These are phyloP conservation scores for Vaucheria bursata DNA, from an alignment of 352 stramenopile species.

Conservation along the genomic window DNA sequence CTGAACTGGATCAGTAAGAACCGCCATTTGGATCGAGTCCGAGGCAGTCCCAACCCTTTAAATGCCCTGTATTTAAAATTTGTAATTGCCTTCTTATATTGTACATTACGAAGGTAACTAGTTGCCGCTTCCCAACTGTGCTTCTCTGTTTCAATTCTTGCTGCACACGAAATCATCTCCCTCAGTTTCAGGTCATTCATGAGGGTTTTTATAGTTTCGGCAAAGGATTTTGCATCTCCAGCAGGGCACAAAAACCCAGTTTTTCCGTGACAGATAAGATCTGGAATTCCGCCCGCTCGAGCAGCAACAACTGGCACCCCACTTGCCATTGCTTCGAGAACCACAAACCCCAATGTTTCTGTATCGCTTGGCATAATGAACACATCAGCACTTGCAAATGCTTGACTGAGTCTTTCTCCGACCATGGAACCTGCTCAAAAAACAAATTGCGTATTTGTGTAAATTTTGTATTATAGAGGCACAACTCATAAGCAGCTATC, in stretches of 20 bases:
- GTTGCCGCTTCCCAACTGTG: slow-evolving; percentile 52
- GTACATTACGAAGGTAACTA: slow-evolving; percentile 49
- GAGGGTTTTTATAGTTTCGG: slow-evolving; percentile 25
- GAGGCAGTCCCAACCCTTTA: slow-evolving; percentile 29
- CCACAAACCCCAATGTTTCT: slow-evolving; percentile 72
- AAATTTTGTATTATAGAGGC: not conserved
- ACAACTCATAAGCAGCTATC: slow-evolving; percentile 1
- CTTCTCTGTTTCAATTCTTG: slow-evolving; percentile 40
- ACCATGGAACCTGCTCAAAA: slow-evolving; percentile 46
- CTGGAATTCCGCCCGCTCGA: slow-evolving; percentile 59
- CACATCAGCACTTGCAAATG: slow-evolving; percentile 57
- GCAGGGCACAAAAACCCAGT: slow-evolving; percentile 47
- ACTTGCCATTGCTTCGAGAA: slow-evolving; percentile 69
- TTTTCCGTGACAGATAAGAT: slow-evolving; percentile 58
- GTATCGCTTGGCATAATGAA: slow-evolving; percentile 71
- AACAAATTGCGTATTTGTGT: no score
- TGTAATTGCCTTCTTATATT: slow-evolving; percentile 48
- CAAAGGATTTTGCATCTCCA: slow-evolving; percentile 43
- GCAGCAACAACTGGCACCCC: slow-evolving; percentile 63
- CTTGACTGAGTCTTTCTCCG: slow-evolving; percentile 51
- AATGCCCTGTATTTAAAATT: slow-evolving; percentile 44
- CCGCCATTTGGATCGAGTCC: slow-evolving; percentile 18
- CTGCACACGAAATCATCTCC: slow-evolving; percentile 24
- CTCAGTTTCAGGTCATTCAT: slow-evolving; percentile 41
- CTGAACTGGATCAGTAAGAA: not conserved